Evolutionary conservation across 768 basidiomycete species (phyloP), one percentile per base, ranked within the genome.

Genomic region (Coprinopsis cinerea): DNA sequence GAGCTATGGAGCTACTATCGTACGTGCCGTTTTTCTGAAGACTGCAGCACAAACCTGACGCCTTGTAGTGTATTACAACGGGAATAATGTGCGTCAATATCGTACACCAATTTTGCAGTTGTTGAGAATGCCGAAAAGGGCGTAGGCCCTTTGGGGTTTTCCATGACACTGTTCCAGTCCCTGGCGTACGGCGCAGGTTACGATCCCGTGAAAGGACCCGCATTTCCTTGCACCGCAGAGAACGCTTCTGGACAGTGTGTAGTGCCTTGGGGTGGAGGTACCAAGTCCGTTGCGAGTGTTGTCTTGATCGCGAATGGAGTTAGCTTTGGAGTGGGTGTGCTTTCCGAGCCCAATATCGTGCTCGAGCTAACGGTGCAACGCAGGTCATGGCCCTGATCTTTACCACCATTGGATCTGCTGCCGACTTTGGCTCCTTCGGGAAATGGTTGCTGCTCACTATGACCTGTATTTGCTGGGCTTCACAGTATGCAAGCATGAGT

Each of bases 1-100:
- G 88, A 91, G 60, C 67, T 91, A 6, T 91, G 88, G 88, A 81
- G 79, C 47, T 91, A 89, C 59, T 89, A 89, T 61, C 54, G 86
- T 87, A 43, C 26, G 80, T 77, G 17, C 4, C 36, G 9, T 18
- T 15, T 34, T 39, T 7, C n/a, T 28, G 34, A 25, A 32, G 15
- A 26, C 46, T 53, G 34, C 25, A 22, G 9, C 32, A 51, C 41
- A 52, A 37, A 26, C 40, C 47, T n/a, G n/a, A n/a, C n/a, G n/a
- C n/a, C n/a, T n/a, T n/a, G n/a, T n/a, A 90, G 88, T 89, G 50
- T 89, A 89, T 59, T 86, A 82, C 65, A 91, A 89, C 51, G 88
- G 87, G 46, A 80, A 88, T 54, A 88, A 87, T 63, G 85, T 85
- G 55, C n/a, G 74, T 52, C 15, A 30, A 36, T 13, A 2, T 17